phyloP scores from a whole-genome alignment of 2,329 filamentous ascomycete species.

The Verticillium klebahnii region DNA sequence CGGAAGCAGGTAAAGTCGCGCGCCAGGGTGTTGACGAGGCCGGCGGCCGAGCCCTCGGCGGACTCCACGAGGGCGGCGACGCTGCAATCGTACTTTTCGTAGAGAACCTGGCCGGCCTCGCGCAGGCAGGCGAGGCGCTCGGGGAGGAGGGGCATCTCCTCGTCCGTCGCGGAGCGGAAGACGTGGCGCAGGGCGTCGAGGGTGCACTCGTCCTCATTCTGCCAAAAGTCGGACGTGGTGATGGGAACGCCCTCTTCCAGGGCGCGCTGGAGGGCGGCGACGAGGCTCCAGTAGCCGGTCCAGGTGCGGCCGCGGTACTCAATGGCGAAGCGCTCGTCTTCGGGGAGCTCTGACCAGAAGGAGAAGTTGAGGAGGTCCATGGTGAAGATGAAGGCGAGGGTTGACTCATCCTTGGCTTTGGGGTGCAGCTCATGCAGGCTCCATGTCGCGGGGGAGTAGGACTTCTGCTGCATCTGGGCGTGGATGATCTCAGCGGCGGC shows the following conservation, averaged over 20 bases:
- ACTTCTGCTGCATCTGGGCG: conserved; percentile 74
- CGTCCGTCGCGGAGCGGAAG: conserved; percentile 81
- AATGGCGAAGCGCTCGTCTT: conserved; percentile 73
- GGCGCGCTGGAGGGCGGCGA: conserved; percentile 80
- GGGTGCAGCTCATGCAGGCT: conserved; percentile 86
- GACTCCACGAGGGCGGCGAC: conserved; percentile 69
- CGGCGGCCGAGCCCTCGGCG: conserved; percentile 74
- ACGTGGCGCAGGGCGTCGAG: conserved; percentile 69
- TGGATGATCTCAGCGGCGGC: conserved; percentile 76
- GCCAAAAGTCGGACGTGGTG: conserved; percentile 84
- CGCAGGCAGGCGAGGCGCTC: conserved; percentile 75
- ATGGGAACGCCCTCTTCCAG: conserved; percentile 90
- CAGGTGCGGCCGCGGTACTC: conserved; percentile 76
- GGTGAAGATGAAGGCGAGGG: conserved; percentile 89
- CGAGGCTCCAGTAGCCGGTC: conserved; percentile 95
- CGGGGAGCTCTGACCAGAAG: conserved; percentile 78
- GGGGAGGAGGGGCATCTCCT: conserved; percentile 79
- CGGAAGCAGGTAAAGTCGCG: conserved; percentile 80
- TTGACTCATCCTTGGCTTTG: conserved; percentile 70
- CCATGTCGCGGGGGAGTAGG: conserved; percentile 84
- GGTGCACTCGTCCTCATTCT: conserved; percentile 69
- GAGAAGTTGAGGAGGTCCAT: conserved; percentile 98
- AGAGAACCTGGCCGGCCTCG: conserved; percentile 76
- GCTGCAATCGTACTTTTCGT: conserved; percentile 69
- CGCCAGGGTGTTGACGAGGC: conserved; percentile 80